These are phyloP conservation scores for Aspergillus sp. DNA, from an alignment of 2,329 filamentous ascomycete species.

Conservation along the genomic window DNA sequence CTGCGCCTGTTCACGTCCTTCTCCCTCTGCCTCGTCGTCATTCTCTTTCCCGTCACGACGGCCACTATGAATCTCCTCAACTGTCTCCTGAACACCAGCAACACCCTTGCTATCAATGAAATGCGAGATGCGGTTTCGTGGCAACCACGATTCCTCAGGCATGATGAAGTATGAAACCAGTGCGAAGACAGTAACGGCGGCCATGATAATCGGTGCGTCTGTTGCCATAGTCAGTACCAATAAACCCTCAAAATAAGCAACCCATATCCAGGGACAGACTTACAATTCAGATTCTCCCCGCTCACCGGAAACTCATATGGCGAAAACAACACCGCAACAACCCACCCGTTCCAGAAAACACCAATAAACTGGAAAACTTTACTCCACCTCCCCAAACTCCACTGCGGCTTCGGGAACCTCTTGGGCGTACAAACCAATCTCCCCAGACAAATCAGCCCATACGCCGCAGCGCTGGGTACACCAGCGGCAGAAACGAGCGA, in stretches of 20 bases:
- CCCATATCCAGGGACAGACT: slow-evolving; percentile 4
- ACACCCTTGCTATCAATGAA: slow-evolving; percentile 36
- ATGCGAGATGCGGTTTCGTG: slow-evolving; percentile 38
- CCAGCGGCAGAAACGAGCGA: slow-evolving; percentile 49
- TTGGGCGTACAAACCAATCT: slow-evolving; percentile 44
- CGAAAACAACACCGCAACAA: slow-evolving; percentile 44
- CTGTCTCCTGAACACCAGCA: slow-evolving; percentile 10
- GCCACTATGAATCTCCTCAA: slow-evolving; percentile 18
- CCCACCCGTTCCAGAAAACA: slow-evolving; percentile 46
- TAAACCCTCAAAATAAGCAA: not conserved
- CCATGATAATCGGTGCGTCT: slow-evolving; percentile 49
- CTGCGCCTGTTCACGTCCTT: no score
- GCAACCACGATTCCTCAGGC: slow-evolving; percentile 43
- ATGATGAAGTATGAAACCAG: slow-evolving; percentile 45
- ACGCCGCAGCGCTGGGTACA: slow-evolving; percentile 47
- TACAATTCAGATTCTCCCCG: slow-evolving; percentile 41
- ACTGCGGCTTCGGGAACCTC: slow-evolving; percentile 41
- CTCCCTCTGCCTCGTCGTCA: no score
- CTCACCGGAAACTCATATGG: slow-evolving; percentile 42
- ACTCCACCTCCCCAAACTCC: slow-evolving; percentile 41
- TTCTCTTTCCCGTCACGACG: no score
- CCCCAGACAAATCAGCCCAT: slow-evolving; percentile 46
- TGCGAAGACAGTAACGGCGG: slow-evolving; percentile 43
- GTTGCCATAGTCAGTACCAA: not conserved
- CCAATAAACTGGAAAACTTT: slow-evolving; percentile 44